These are phyloP conservation scores for Clarireedia homoeocarpa DNA, from an alignment of 2,329 filamentous ascomycete genomes.

Conservation along the genomic window DNA sequence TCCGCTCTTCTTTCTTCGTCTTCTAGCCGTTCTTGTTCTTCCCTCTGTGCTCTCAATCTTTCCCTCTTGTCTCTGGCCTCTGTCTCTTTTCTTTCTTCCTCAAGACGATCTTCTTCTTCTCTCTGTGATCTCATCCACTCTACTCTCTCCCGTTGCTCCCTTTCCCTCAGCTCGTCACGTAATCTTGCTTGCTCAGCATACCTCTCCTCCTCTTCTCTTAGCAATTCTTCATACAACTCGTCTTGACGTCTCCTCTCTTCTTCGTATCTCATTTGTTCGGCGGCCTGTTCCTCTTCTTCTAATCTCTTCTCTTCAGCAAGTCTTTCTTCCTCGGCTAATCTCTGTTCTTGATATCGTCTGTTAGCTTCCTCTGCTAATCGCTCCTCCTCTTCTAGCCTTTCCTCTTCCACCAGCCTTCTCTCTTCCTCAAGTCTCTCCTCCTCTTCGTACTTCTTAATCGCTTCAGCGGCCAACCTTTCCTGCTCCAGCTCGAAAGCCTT, in stretches of 20 bases:
- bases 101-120: constrained; percentile 4
- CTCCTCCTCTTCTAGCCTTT: neutral
- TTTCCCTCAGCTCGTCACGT: constrained; percentile 1
- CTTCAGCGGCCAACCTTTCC: constrained; percentile 7
- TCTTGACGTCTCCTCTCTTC: constrained; percentile 3
- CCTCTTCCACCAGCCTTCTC: neutral
- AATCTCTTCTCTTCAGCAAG: neutral
- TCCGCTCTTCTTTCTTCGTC: constrained; percentile 6
- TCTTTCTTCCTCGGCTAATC: neutral
- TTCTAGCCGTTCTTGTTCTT: constrained; percentile 7
- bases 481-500: constrained; percentile 9
- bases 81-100: neutral
- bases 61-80: neutral
- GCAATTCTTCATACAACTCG: neutral
- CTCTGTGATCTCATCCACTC: constrained; percentile 1
- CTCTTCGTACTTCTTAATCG: constrained; percentile 6
- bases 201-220: constrained; percentile 3
- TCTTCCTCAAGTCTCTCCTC: neutral
- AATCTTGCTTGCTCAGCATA: constrained; percentile 1
- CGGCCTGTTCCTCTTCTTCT: constrained; percentile 1
- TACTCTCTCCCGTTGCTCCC: neutral
- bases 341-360: constrained; percentile 1
- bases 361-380: neutral
- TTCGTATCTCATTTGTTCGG: constrained; percentile 1
- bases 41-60: neutral